Base-by-base conservation (phyloP, 148 eudicot genomes). In the Dianthus caryophyllus region DNA sequence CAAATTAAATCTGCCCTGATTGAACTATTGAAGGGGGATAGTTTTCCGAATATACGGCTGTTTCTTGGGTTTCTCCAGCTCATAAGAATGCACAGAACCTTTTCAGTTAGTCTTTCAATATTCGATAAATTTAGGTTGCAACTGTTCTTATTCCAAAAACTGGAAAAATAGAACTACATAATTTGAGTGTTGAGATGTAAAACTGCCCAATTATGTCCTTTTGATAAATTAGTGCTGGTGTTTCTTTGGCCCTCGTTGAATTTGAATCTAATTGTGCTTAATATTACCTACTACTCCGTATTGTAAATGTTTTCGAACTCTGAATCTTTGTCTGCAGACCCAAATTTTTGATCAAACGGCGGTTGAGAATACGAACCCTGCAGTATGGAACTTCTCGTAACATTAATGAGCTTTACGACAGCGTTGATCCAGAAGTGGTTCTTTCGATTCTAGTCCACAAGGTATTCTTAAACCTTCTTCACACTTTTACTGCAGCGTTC, bases 341-440 rank as follows among this genome's bases (percentile, higher is more conserved):
- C 61, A 89, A 83, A 62, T 75, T 84, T 81, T 77, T 88, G 64
- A 82, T 90, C 26, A 72, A 86, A 73, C 79, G 97, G 84, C 80
- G 96, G 74, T 78, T 94, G 59, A 84, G 98, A 76, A 94, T 93
- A 51, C 84, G 90, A 59, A 94, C 98, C 47, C 46, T 94, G 84
- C 95, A 84, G 68, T 83, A 83, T 75, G 84, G 75, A 65, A 65
- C 92, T 77, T 97, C 98, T 79, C 84, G 74, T 47, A 87, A 86
- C 79, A 86, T 94, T 22, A 90, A 86, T 69, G 98, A 90, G 71
- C 84, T 90, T n/a, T 94, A 90, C 79, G 98, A 93, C 66, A 86
- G 84, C 78, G 97, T 94, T 74, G 96, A 94, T 80, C 83, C 92
- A 71, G 98, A 94, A 79, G 98, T 86, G 65, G 85, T 94, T 71